phyloP scores from a whole-genome alignment of 805 yeast genomes.

The Vanderwaltozyma polyspora region DNA sequence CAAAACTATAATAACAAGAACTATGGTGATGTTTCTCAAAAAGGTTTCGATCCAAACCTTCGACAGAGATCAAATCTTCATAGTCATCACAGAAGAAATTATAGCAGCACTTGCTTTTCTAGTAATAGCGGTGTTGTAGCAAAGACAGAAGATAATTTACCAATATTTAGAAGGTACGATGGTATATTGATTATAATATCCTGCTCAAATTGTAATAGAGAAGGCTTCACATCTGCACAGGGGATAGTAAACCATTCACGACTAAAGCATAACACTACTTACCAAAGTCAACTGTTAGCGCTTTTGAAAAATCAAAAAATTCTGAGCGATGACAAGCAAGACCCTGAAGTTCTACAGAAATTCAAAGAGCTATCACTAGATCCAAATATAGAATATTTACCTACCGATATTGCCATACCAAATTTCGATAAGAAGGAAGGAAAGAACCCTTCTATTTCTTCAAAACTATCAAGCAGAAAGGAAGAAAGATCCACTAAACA shows the following conservation, averaged over 20 bases:
- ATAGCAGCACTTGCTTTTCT: conserved; percentile 30
- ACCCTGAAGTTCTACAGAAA: conserved; percentile 15
- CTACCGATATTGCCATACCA: conserved; percentile 20
- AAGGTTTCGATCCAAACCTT: background rate
- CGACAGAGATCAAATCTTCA: conserved; percentile 13
- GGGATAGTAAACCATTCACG: conserved; percentile 72
- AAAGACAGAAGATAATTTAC: conserved; percentile 30
- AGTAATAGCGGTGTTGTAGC: conserved; percentile 40
- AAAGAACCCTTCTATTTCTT: background rate
- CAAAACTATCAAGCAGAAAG: background rate
- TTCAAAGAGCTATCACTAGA: conserved; percentile 19
- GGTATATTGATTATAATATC: conserved; percentile 58
- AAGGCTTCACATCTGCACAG: conserved; percentile 68
- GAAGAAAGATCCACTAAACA: conserved; percentile 8
- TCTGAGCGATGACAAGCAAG: conserved; percentile 24
- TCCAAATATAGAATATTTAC: conserved; percentile 20
- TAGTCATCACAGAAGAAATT: conserved; percentile 24
- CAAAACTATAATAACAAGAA: background rate
- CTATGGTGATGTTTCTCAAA: background rate
- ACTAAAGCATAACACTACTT: conserved; percentile 61
- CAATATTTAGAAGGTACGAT: conserved; percentile 57
- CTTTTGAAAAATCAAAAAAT: conserved; percentile 55
- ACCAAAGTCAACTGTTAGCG: conserved; percentile 62
- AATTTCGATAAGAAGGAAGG: conserved; percentile 1
- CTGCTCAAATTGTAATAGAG: conserved; percentile 56